Evolutionary conservation across 179 eudicot genomes (phyloP).

Genomic region (Spergularia azorica): DNA sequence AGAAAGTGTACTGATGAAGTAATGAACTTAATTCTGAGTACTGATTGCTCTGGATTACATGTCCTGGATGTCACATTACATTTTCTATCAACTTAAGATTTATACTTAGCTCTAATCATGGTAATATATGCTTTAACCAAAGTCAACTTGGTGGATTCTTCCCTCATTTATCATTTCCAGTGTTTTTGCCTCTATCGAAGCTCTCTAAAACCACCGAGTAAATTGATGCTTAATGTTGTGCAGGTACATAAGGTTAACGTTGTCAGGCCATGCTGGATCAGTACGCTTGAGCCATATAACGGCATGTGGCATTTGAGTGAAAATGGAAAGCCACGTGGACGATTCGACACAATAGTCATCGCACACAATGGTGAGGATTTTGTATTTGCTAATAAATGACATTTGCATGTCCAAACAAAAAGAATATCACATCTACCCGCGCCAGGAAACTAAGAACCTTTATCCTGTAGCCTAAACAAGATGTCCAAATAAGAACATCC

Average conservation of each 20-base stretch:
- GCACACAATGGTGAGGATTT: slow-evolving; percentile 77
- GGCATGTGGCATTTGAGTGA: slow-evolving; percentile 97
- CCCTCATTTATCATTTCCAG: not conserved
- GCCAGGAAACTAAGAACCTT: too few relatives aligned
- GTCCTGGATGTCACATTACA: not conserved
- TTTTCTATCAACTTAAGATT: not conserved
- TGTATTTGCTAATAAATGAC: not conserved
- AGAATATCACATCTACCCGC: too few relatives aligned
- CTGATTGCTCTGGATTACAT: not conserved
- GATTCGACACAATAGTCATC: slow-evolving; percentile 80
- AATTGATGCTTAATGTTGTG: slow-evolving; percentile 22
- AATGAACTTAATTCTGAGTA: not conserved
- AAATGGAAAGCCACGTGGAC: slow-evolving; percentile 75
- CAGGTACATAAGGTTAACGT: slow-evolving; percentile 69
- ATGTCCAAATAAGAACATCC: too few relatives aligned
- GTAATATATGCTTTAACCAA: not conserved
- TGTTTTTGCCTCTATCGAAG: not conserved
- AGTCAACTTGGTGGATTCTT: not conserved
- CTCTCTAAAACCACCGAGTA: slow-evolving; percentile 7
- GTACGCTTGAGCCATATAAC: slow-evolving; percentile 78
- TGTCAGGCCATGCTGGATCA: slow-evolving; percentile 92
- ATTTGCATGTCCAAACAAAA: too few relatives aligned
- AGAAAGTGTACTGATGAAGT: not conserved
- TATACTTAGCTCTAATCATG: not conserved
- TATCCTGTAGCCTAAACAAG: too few relatives aligned